Percentiles rank a stretch among this genome's conserved stretches.
phyloP scores from a whole-genome alignment of 2,329 filamentous ascomycete species.

The Penicillium brasilianum region DNA sequence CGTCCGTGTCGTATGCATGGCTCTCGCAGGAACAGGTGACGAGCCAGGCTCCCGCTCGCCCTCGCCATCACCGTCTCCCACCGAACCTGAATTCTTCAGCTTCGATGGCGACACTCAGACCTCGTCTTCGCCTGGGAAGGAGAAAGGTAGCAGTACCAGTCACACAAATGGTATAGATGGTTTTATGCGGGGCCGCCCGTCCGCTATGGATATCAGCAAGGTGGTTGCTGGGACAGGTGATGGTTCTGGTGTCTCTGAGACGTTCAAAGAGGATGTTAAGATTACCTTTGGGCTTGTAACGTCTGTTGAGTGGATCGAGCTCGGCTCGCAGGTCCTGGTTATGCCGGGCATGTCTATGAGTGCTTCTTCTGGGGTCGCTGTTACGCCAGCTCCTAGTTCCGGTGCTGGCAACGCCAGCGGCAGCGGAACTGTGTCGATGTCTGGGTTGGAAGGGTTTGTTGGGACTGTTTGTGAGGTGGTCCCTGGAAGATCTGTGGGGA shows the following conservation, averaged over 20 bases:
- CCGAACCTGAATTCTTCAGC: conserved; percentile 50
- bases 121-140: conserved; percentile 10
- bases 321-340: conserved; percentile 62
- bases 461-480: conserved; percentile 52
- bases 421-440: conserved; percentile 53
- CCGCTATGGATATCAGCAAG: conserved; percentile 35
- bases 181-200: conserved; percentile 13
- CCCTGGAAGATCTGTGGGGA: conserved; percentile 12
- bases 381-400: conserved; percentile 54
- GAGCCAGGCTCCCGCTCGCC: conserved; percentile 20
- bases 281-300: conserved; percentile 64
- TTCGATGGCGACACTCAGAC: conserved; percentile 46
- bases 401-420: conserved; percentile 52
- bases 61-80: conserved; percentile 36
- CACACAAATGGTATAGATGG: conserved; percentile 7
- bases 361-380: conserved; percentile 54
- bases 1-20: conserved; percentile 71
- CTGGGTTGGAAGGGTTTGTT: conserved; percentile 65
- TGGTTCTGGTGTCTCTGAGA: conserved; percentile 20
- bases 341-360: conserved; percentile 62
- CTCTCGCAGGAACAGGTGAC: conserved; percentile 38
- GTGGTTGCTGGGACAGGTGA: conserved; percentile 28
- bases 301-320: conserved; percentile 62
- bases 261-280: conserved; percentile 40
- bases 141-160: conserved; percentile 8